Evolutionary conservation across 306 rosid species (phyloP).

Genomic region (Casuarina equisetifolia): DNA sequence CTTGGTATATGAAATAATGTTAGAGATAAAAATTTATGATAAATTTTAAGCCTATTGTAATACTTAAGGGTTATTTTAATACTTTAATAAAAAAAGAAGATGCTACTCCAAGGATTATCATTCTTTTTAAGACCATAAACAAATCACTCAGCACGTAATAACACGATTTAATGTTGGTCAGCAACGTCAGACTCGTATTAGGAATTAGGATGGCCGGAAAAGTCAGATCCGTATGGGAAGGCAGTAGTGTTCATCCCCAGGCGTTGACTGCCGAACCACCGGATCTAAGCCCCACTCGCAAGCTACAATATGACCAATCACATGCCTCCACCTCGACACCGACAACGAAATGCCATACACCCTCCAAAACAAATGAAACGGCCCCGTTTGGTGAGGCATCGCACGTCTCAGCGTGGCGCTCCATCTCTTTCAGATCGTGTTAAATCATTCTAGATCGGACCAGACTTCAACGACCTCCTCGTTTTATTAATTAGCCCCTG

Average conservation of each 20-base stretch:
- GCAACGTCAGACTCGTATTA: no score
- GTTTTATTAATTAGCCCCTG: neutral
- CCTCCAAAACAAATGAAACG: neutral
- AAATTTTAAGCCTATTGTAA: no score
- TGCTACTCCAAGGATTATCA: no score
- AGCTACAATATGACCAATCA: neutral
- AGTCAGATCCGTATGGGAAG: neutral
- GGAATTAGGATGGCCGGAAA: neutral
- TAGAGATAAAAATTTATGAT: no score
- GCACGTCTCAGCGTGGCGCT: neutral
- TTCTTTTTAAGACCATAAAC: no score
- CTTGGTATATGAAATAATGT: no score
- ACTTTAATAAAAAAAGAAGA: no score
- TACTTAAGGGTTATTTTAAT: no score
- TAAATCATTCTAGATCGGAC: neutral
- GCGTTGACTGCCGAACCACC: slow-evolving; percentile 8
- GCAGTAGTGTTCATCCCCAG: neutral
- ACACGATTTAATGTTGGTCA: no score
- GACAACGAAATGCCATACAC: neutral
- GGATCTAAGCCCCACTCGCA: neutral
- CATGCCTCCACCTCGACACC: neutral
- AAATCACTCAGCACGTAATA: no score
- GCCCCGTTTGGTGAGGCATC: slow-evolving; percentile 12
- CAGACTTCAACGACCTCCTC: neutral
- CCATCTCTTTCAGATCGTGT: neutral